Base-by-base conservation (phyloP, 352 stramenopile species). In the Globisporangium sylvaticum region DNA sequence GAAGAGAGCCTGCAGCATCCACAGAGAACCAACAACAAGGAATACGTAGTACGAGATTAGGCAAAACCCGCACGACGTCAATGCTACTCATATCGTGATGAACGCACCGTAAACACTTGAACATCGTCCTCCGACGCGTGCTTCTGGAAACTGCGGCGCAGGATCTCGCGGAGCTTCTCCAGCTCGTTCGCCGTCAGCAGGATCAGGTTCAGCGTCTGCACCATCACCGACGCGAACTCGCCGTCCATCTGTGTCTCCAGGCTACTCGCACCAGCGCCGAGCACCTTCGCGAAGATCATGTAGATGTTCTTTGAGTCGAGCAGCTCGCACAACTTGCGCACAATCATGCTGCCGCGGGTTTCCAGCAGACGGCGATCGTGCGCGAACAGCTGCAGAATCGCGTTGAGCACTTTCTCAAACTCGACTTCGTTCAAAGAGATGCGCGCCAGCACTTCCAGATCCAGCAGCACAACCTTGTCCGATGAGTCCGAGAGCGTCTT, bases 161-260 rank as follows among this genome's bases (percentile, higher is more conserved):
- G 65, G 32, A 93, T 88, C 32, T 91, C 78, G 15, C 87, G 88
- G 14, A 96, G 68, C 31, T 94, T 87, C 58, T 95, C 84, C n/a
- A 99, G 80, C 77, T 99, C 98, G 24, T 95, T 97, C 0, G 98
- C 97, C 8, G 98, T 99, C 0, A 99, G 80, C 37, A 99, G 73
- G 67, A 99, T 99, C 8, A 99, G 75, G 69, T 99, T 99, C 9
- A 99, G 83, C 37, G 97, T 99, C 83, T 99, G 97, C 7, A 99
- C 96, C 96, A 99, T 99, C 20, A 99, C 96, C 0, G 92, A 93
- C 14, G 98, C 92, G 78, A 99, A 99, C 63, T 99, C 96, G 58
- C 91, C 78, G 64, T 98, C 88, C 12, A 76, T 71, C 24, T 79
- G 72, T 48, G 83, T 86, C 32, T 81, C 69, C 12, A 81, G 57